These are phyloP conservation scores for Venturia oleaginea DNA, from an alignment of 2,329 filamentous ascomycete species.

Conservation along the genomic window DNA sequence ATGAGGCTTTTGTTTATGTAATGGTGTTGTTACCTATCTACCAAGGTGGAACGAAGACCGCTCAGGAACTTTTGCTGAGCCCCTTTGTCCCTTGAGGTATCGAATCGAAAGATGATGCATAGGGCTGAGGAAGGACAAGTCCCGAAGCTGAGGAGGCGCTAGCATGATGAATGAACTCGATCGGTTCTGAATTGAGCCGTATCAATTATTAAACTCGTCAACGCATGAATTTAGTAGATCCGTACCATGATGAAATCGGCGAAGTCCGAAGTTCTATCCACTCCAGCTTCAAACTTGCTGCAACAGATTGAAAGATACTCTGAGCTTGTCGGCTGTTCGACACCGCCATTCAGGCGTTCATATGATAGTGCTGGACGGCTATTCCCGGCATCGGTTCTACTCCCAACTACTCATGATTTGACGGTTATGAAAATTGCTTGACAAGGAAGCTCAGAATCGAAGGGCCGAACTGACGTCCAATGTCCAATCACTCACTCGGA, in stretches of 20 bases:
- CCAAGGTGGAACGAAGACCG: background rate
- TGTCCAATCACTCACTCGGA: background rate
- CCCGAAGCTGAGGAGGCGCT: background rate
- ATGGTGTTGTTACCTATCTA: background rate
- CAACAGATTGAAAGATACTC: background rate
- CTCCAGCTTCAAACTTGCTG: background rate
- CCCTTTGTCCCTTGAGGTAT: background rate
- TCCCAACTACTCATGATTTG: background rate
- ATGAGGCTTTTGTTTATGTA: background rate
- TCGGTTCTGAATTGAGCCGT: background rate
- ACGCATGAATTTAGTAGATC: background rate
- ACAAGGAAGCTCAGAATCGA: background rate
- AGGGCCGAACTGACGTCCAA: background rate
- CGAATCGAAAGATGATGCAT: background rate
- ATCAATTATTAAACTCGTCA: background rate
- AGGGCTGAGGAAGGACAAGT: background rate
- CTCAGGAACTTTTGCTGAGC: background rate
- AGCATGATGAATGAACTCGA: background rate
- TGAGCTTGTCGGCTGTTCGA: background rate
- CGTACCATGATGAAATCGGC: background rate
- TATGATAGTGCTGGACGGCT: background rate
- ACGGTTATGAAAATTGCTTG: background rate
- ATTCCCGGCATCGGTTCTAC: background rate
- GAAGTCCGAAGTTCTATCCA: background rate
- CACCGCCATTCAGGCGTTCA: background rate